Base-by-base conservation (phyloP, 2,329 filamentous ascomycete species). In the Apiospora malaysiana region DNA sequence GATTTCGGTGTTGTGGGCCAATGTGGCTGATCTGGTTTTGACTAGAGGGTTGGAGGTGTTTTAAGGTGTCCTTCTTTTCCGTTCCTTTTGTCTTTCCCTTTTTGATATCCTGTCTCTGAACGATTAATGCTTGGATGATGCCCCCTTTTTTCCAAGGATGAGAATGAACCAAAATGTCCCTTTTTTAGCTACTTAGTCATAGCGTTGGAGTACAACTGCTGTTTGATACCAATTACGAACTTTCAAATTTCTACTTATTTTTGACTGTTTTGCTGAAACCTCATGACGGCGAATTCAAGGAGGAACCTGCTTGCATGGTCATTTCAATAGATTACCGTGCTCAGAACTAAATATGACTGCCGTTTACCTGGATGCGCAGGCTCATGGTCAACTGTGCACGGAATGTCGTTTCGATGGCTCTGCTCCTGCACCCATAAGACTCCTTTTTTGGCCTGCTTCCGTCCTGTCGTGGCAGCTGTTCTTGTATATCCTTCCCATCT, bases 401-500 rank as follows among this genome's bases (percentile, higher is more conserved):
- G n/a, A 63, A 21, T 27, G n/a, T 40, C 18, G 3, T 37, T n/a
- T 47, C 43, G 21, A 67, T 27, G n/a, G 37, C 42, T 21, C 23
- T 21, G 27, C 32, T 67, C 18, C 14, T 47, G 23, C 12, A 4
- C 21, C 23, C 21, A 32, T 27, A 8, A n/a, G 12, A 45, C 4
- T 68, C 45, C 27, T 47, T 40, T 42, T n/a, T 9, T 10, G 32
- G 32, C 65, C 23, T 67, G n/a, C 40, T 12, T 45, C 8, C 65
- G 5, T 67, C 46, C 25, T 7, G 14, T 10, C 40, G 18, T 67
- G n/a, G 40, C 59, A 47, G 43, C 25, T 32, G 1, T 25, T 23
- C 43, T 68, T 42, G 14, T 69, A 72, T 27, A 68, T 32, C 6
- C 23, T 71, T 65, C 51, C 71, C 68, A 59, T 46, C 21, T 66